These are phyloP conservation scores for Peterozyma toletana DNA, from an alignment of 805 yeast genomes.

Conservation along the genomic window DNA sequence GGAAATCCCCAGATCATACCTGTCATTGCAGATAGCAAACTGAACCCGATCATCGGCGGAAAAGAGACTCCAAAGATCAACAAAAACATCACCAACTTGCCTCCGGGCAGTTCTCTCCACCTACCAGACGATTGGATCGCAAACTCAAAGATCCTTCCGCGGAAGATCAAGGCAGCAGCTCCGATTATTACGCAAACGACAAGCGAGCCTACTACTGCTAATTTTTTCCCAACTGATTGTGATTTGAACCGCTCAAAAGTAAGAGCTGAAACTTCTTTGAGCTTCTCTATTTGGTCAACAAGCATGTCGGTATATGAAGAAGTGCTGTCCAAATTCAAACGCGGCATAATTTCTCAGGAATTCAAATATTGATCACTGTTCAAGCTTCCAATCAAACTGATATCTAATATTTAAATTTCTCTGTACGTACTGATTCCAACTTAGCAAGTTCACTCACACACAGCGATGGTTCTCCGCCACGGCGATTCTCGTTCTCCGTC, in stretches of 20 bases:
- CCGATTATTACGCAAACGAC: neutral
- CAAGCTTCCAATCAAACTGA: too few relatives aligned
- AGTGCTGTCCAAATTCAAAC: neutral
- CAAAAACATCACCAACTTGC: constrained; percentile 38
- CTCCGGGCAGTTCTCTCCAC: constrained; percentile 31
- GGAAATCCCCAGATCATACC: constrained; percentile 82
- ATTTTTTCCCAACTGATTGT: constrained; percentile 1
- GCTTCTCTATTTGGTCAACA: neutral
- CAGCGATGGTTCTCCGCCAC: too few relatives aligned
- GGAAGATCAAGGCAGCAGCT: constrained; percentile 21
- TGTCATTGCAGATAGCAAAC: constrained; percentile 53
- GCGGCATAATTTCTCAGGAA: neutral
- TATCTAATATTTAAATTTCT: too few relatives aligned
- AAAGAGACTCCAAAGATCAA: constrained; percentile 65
- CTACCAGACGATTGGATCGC: constrained; percentile 36
- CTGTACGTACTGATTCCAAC: too few relatives aligned
- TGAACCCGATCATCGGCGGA: constrained; percentile 87
- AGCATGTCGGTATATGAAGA: neutral
- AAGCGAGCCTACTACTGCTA: neutral
- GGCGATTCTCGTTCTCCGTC: too few relatives aligned
- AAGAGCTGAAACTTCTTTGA: neutral
- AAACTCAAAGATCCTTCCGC: constrained; percentile 25
- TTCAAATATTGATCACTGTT: too few relatives aligned
- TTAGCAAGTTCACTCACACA: too few relatives aligned
- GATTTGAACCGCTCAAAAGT: constrained; percentile 1